A percentile compares a stretch with the other conserved stretches of the same genome.
phyloP scores from a whole-genome alignment of 2,329 filamentous ascomycete species.

The Cytospora leucostoma region DNA sequence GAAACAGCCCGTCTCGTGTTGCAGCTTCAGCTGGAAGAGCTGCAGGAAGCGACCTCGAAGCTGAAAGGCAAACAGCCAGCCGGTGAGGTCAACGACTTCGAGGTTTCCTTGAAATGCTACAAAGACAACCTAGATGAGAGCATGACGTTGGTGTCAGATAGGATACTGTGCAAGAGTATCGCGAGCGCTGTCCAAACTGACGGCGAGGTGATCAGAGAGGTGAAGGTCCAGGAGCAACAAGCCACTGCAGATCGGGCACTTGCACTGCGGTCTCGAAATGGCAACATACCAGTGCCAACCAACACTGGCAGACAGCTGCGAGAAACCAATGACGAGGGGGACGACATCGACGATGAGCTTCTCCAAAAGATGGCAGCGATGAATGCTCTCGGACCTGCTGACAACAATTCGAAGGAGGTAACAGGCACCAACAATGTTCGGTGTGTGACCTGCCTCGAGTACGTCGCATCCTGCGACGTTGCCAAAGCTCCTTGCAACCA shows the following conservation, averaged over 20 bases:
- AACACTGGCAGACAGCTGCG: neutral
- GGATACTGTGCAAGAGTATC: constrained; percentile 1
- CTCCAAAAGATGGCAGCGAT: neutral
- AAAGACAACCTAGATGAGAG: neutral
- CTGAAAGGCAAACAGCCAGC: neutral
- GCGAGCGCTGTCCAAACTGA: neutral
- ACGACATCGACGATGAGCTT: neutral
- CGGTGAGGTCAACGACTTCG: neutral
- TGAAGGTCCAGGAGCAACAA: neutral
- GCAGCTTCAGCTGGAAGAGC: constrained; percentile 6
- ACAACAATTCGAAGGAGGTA: neutral
- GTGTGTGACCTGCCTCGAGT: constrained; percentile 1
- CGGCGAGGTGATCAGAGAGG: neutral
- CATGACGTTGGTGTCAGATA: neutral
- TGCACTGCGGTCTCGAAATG: neutral
- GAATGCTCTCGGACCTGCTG: neutral
- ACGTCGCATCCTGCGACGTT: neutral
- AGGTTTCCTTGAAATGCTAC: neutral
- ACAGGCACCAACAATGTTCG: neutral
- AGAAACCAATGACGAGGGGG: neutral
- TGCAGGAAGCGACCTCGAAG: neutral
- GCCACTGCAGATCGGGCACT: neutral
- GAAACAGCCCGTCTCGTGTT: neutral
- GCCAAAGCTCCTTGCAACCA: neutral
- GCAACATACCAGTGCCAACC: neutral